Percentiles rank a stretch among this genome's conserved stretches.
These are phyloP conservation scores for Mortierella antarctica DNA, from an alignment of 192 early-diverging fungal genomes.

Conservation along the genomic window DNA sequence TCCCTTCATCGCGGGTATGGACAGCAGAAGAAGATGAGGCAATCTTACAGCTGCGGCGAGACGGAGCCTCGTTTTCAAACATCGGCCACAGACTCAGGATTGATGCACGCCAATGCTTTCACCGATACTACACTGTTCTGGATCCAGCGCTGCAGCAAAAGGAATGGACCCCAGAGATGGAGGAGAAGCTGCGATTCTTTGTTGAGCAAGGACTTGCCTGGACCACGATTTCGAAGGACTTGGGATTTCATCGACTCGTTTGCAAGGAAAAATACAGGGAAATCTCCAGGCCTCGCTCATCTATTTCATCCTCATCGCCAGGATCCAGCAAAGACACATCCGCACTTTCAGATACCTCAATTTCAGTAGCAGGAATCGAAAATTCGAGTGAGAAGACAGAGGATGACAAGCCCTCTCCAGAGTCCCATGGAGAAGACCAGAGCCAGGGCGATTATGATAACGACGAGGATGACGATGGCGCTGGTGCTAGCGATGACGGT, in stretches of 20 bases:
- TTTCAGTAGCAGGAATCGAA: background rate
- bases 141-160: background rate
- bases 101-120: background rate
- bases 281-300: background rate
- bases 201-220: slow-evolving; percentile 31
- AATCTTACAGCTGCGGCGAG: slow-evolving; percentile 4
- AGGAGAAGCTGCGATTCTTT: slow-evolving; percentile 24
- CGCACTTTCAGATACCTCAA: background rate
- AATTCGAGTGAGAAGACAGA: background rate
- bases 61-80: background rate
- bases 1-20: slow-evolving; percentile 6
- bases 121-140: slow-evolving; percentile 11
- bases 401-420: background rate
- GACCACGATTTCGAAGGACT: slow-evolving; percentile 2
- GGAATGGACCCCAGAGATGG: slow-evolving; percentile 15
- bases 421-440: background rate
- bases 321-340: background rate
- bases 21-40: slow-evolving; percentile 26
- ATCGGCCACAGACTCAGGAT: slow-evolving; percentile 12
- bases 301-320: background rate
- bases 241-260: slow-evolving; percentile 22
- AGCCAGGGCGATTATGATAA: background rate
- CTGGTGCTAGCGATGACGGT: background rate
- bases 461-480: background rate
- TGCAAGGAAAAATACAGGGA: slow-evolving; percentile 31